Percentiles rank a stretch among this genome's conserved stretches.
These are phyloP conservation scores for Zostera marina DNA, from an alignment of 116 monocot genomes.

Conservation along the genomic window DNA sequence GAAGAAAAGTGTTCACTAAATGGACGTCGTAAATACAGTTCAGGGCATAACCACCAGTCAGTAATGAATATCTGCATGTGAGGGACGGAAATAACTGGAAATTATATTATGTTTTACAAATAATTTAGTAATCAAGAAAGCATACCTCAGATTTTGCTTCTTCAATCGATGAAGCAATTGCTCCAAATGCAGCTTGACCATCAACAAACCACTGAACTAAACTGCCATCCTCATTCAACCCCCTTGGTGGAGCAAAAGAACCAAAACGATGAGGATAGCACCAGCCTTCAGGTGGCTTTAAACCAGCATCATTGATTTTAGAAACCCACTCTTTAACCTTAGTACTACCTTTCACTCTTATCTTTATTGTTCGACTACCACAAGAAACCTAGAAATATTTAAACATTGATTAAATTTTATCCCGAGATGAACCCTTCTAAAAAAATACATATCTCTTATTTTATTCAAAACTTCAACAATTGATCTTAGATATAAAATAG, in stretches of 20 bases:
- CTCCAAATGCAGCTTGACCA: conserved; percentile 82
- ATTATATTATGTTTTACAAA: background rate
- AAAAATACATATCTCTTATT: too few relatives aligned
- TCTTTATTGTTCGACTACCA: conserved; percentile 46
- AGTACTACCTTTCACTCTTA: conserved; percentile 40
- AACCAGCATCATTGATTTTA: conserved; percentile 69
- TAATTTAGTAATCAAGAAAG: conserved; percentile 1
- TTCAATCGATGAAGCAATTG: conserved; percentile 88
- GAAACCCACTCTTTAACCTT: conserved; percentile 76
- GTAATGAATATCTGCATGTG: conserved; percentile 86
- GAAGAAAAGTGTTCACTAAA: conserved; percentile 49
- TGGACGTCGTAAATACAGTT: conserved; percentile 74
- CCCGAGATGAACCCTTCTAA: background rate
- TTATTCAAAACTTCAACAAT: too few relatives aligned
- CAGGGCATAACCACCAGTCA: conserved; percentile 98
- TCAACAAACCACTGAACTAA: conserved; percentile 85
- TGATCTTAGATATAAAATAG: too few relatives aligned
- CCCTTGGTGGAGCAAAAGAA: conserved; percentile 80
- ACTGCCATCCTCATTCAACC: conserved; percentile 76
- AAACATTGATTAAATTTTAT: background rate
- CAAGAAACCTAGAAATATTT: conserved; percentile 49
- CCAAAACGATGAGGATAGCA: conserved; percentile 79
- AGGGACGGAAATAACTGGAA: background rate
- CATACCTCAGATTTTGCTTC: conserved; percentile 89
- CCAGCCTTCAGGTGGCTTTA: conserved; percentile 74